A percentile compares a stretch with the other conserved stretches of the same genome.
Evolutionary conservation across 139 green algal genomes (phyloP).

Genomic region (Coccomyxa sp.): DNA sequence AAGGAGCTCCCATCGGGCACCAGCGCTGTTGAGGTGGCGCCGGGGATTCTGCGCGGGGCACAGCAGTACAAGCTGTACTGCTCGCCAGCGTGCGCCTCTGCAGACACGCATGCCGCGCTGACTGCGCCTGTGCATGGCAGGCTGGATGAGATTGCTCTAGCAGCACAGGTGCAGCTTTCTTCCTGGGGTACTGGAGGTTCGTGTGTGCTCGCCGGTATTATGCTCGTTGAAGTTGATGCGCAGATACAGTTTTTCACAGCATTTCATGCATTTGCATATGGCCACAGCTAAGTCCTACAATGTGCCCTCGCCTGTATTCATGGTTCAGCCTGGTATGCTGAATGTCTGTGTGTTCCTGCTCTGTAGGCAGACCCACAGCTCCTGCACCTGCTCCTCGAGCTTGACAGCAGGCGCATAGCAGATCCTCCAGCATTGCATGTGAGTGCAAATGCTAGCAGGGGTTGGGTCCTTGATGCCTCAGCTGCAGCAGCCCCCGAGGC

Average conservation of each 20-base stretch:
- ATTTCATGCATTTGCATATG: background rate
- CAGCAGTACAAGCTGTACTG: slow-evolving; percentile 1
- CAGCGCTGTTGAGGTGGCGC: background rate
- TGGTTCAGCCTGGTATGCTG: background rate
- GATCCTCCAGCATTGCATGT: background rate
- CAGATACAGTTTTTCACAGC: too few relatives aligned
- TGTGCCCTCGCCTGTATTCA: background rate
- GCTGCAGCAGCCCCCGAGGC: too few relatives aligned
- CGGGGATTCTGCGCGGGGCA: too few relatives aligned
- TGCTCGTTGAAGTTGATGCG: too few relatives aligned
- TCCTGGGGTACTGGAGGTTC: too few relatives aligned
- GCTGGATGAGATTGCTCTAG: background rate
- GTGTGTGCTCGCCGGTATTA: too few relatives aligned
- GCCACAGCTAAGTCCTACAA: background rate
- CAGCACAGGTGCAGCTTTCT: background rate
- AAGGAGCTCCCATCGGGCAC: background rate
- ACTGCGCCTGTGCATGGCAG: background rate
- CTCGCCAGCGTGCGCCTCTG: background rate
- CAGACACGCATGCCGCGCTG: background rate
- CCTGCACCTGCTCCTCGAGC: background rate
- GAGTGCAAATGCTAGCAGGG: background rate
- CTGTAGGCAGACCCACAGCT: background rate
- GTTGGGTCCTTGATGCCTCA: too few relatives aligned
- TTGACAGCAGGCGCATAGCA: background rate
- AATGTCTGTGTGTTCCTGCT: background rate